Base-by-base conservation (phyloP, 495 filamentous ascomycete species). In the Neurospora tetraspora region DNA sequence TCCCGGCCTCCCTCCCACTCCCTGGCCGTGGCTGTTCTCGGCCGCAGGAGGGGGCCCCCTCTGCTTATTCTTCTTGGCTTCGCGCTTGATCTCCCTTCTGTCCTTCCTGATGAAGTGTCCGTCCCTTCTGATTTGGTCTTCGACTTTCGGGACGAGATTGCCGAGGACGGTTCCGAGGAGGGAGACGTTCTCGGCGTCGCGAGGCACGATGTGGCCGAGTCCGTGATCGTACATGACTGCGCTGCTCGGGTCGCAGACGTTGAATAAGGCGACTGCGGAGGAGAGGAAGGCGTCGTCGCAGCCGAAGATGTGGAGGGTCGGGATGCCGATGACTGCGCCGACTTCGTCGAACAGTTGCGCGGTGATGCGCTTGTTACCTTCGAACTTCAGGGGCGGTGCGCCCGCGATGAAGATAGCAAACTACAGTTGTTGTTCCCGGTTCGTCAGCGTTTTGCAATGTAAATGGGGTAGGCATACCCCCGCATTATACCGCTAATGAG, bases 221-320 rank as follows among this genome's bases (percentile, higher is more conserved):
- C 85, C 87, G 73, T 89, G 87, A 75, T 89, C 88, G 71, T 88
- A 89, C 34, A 89, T 77, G 68, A 81, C 78, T 3, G 87, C 84
- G 2, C 69, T 79, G 38, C 86, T 82, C 36, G 77, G 81, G 68
- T 87, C 82, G 76, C 87, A 90, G 36, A 88, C 76, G 76, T 89
- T 89, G 78, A 85, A 89, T 7, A 90, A 77, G 23, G 86, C 85
- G 72, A 89, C 81, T 2, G 85, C 82, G 0, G 81, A 85, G 45
- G 82, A 78, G 0, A 89, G 75, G 65, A 87, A 88, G 2, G 87
- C 85, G 75, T 90, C 88, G 31, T 84, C 79, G 12, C 85, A 87
- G 27, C 88, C 88, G 39, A 89, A 80, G 47, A 88, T 81, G 81
- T 89, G 88, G 39, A 83, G 84, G 12, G 88, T 88, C 4, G 88